These are phyloP conservation scores for Penicillium sp. DNA, from an alignment of 2,329 filamentous ascomycete genomes.

Conservation along the genomic window DNA sequence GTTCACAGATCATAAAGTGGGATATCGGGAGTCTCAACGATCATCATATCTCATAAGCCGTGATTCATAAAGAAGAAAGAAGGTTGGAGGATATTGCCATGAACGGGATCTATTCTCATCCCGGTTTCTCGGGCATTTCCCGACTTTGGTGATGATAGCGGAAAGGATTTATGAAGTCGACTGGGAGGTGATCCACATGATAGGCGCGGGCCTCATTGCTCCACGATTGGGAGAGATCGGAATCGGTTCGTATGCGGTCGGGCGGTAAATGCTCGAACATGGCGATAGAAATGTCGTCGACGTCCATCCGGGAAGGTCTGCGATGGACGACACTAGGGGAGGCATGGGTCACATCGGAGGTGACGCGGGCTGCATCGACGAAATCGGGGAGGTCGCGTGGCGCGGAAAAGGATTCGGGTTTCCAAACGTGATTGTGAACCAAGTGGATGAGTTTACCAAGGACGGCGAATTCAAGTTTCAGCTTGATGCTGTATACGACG, in stretches of 20 bases:
- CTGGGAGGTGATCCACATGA: conserved; percentile 19
- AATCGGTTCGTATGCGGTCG: conserved; percentile 22
- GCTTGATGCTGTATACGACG: conserved; percentile 49
- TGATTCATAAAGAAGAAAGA: conserved; percentile 15
- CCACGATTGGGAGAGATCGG: conserved; percentile 30
- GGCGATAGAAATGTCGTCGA: conserved; percentile 38
- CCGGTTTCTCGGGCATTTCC: conserved; percentile 14
- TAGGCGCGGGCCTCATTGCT: conserved; percentile 31
- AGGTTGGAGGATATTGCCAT: background rate
- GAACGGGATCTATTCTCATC: conserved; percentile 6
- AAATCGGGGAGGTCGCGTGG: conserved; percentile 42
- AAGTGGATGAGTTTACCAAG: conserved; percentile 46
- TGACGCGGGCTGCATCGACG: conserved; percentile 45
- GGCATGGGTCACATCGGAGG: conserved; percentile 43
- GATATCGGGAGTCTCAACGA: conserved; percentile 10
- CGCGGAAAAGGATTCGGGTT: conserved; percentile 33
- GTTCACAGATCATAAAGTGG: background rate
- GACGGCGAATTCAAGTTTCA: conserved; percentile 52
- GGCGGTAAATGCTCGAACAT: conserved; percentile 37
- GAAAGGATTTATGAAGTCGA: conserved; percentile 25
- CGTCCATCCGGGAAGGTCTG: conserved; percentile 34
- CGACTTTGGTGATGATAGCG: conserved; percentile 3
- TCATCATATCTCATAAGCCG: conserved; percentile 18
- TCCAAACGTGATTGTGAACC: conserved; percentile 41
- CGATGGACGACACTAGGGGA: conserved; percentile 21